These are phyloP conservation scores for Curvularia eragrostidis DNA, from an alignment of 2,329 filamentous ascomycete species.

Conservation along the genomic window DNA sequence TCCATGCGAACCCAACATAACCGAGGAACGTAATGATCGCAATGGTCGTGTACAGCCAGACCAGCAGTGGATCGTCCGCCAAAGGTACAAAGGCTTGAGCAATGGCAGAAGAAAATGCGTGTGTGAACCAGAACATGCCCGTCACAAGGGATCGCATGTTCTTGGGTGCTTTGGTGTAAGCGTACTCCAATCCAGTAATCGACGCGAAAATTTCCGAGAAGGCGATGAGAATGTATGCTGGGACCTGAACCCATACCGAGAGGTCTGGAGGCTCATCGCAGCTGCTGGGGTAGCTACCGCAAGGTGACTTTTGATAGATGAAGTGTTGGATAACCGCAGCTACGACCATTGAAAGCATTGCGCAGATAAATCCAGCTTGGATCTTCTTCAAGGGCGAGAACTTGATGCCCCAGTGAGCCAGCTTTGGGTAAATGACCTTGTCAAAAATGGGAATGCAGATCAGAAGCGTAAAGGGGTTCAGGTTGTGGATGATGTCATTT, in stretches of 20 bases:
- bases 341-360: conserved; percentile 66
- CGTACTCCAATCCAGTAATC: conserved; percentile 73
- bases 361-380: conserved; percentile 70
- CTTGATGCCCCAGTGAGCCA: conserved; percentile 67
- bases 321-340: conserved; percentile 63
- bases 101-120: conserved; percentile 38
- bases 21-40: conserved; percentile 42
- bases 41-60: conserved; percentile 40
- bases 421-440: conserved; percentile 67
- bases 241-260: conserved; percentile 61
- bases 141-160: conserved; percentile 59
- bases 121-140: conserved; percentile 42
- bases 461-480: conserved; percentile 76
- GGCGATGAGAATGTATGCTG: conserved; percentile 61
- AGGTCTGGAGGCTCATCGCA: conserved; percentile 51
- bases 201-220: conserved; percentile 67
- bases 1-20: conserved; percentile 39
- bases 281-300: conserved; percentile 50
- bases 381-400: conserved; percentile 80
- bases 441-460: conserved; percentile 74
- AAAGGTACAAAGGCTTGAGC: conserved; percentile 32
- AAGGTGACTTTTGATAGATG: conserved; percentile 58
- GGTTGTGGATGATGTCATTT: conserved; percentile 78
- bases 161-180: conserved; percentile 72
- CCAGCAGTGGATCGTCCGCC: conserved; percentile 29